Base-by-base conservation (phyloP, 108 stramenopile genomes). In the Epithemia pelagica region DNA sequence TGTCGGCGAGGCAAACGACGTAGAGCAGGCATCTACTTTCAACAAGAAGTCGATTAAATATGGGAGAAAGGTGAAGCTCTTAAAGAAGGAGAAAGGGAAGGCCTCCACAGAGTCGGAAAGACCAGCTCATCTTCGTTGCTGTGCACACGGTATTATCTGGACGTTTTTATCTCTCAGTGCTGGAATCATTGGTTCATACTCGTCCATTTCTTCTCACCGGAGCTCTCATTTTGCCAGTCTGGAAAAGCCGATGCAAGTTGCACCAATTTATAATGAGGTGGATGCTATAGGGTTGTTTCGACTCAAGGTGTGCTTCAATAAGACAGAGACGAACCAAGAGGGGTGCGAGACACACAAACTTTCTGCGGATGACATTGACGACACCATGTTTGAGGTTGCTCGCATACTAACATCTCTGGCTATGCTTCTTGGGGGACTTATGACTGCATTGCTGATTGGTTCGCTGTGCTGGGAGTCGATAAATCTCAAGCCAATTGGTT, bases 391-490 rank as follows among this genome's bases (percentile, higher is more conserved):
- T 23, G 53, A 65, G 24, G 7, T 73, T 19, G 61, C 81, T 23
- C 67, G 74, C 10, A 56, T 70, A 10, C 58, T 73, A 0, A 57
- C 70, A 22, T 69, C 65, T 28, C 26, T 78, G 32, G 59, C 69
- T 0, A 60, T 71, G 21, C 0, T 77, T 0, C 28, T 77, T 20
- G 83, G 83, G 30, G 68, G 53, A 32, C 74, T 81, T 58, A 20
- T 77, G n/a, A 69, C 78, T 18, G 18, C 73, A 8, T 54, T 73
- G 5, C 28, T 81, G 31, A 68, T 59, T 0, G 32, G 56, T 1
- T 37, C 79, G 10, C 28, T 68, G 5, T 64, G 61, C 54, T 85
- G 83, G 83, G 52, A 69, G 15, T 59, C 80, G 15, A 81, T 85
- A 59, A 78, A 79, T 54, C 59, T 85, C 57, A 62, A 64, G 56